These are phyloP conservation scores for Caryopteris hybrid DNA, from an alignment of 305 asterid genomes.

Conservation along the genomic window DNA sequence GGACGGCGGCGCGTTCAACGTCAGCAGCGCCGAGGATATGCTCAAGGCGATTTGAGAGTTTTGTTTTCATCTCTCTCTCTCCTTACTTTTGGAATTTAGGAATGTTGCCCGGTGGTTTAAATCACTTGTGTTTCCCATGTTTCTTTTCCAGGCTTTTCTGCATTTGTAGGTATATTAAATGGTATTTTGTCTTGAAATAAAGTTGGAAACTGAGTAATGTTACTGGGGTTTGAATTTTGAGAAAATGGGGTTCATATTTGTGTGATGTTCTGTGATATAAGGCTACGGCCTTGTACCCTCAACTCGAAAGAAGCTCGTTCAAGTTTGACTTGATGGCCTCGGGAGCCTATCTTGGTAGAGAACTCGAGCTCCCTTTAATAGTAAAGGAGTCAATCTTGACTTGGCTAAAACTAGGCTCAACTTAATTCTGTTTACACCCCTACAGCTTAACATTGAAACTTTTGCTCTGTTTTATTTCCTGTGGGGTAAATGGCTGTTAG, in stretches of 20 bases:
- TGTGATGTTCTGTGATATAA: no score
- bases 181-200: slow-evolving; percentile 13
- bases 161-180: neutral
- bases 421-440: neutral
- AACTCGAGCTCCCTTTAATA: no score
- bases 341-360: no score
- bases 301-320: no score
- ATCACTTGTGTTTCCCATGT: slow-evolving; percentile 3
- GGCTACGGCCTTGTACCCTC: no score
- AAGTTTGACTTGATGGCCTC: no score
- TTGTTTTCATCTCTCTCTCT: neutral
- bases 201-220: neutral
- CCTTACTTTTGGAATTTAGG: slow-evolving; percentile 10
- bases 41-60: slow-evolving; percentile 56
- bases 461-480: no score
- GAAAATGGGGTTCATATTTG: neutral
- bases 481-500: neutral
- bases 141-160: neutral
- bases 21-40: slow-evolving; percentile 95
- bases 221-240: neutral
- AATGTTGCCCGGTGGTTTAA: neutral
- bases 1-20: slow-evolving; percentile 93
- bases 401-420: neutral
- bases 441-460: neutral
- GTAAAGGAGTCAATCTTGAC: no score